Evolutionary conservation across 768 basidiomycete species (phyloP).

Genomic region (Termitomyces bulborhizus): DNA sequence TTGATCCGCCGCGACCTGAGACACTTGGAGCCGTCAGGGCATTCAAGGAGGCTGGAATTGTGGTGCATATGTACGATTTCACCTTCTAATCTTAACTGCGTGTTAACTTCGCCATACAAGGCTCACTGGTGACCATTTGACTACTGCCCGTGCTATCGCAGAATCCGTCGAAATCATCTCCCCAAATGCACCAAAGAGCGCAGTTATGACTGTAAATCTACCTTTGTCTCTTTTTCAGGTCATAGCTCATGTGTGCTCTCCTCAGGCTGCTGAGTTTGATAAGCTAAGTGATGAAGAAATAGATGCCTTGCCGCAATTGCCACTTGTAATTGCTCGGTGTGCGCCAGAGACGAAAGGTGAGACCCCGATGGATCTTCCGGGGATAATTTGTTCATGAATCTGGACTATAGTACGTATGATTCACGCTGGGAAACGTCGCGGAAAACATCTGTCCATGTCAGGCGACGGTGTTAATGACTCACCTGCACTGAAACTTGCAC

Average conservation of each 20-base stretch:
- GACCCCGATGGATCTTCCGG: neutral
- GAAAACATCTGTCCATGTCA: conserved; percentile 48
- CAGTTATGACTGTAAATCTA: conserved; percentile 28
- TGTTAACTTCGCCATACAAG: conserved; percentile 20
- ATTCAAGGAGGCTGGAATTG: conserved; percentile 46
- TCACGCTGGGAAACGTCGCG: conserved; percentile 50
- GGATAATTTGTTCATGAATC: neutral
- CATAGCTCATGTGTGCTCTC: neutral
- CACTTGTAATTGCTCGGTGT: conserved; percentile 55
- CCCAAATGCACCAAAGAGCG: conserved; percentile 31
- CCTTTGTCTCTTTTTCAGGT: neutral
- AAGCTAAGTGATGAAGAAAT: conserved; percentile 47
- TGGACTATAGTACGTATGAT: conserved; percentile 38
- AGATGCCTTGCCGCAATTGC: conserved; percentile 40
- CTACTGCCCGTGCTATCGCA: conserved; percentile 49
- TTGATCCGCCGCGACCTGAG: conserved; percentile 52
- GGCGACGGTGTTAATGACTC: conserved; percentile 58
- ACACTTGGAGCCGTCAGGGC: conserved; percentile 44
- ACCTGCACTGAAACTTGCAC: conserved; percentile 48
- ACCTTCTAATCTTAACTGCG: neutral
- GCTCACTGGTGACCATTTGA: conserved; percentile 49
- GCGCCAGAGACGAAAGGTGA: conserved; percentile 44
- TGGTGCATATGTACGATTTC: conserved; percentile 32
- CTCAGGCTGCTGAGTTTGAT: conserved; percentile 41
- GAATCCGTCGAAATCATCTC: conserved; percentile 39